These are phyloP conservation scores for Ensete ventricosum DNA, from an alignment of 176 grass and related monocot species.

Conservation along the genomic window DNA sequence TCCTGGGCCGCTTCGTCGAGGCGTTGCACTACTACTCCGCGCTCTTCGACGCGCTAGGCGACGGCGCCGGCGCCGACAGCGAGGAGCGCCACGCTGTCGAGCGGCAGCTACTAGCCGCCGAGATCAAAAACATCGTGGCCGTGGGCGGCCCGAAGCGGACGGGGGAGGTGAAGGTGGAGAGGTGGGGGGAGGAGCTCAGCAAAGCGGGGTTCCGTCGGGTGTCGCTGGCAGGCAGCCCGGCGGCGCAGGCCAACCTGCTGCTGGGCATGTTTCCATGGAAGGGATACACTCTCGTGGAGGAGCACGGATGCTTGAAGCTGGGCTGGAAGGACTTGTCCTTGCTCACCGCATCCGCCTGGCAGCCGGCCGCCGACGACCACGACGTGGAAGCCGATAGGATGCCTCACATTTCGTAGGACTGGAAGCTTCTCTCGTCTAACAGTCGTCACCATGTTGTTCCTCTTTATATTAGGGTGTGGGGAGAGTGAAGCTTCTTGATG, in stretches of 20 bases:
- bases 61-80: slow-evolving; percentile 34
- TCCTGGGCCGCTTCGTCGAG: slow-evolving; percentile 77
- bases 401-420: background rate
- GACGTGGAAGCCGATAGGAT: background rate
- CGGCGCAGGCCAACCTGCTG: slow-evolving; percentile 65
- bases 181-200: slow-evolving; percentile 74
- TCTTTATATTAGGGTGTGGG: no score
- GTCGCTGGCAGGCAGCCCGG: slow-evolving; percentile 59
- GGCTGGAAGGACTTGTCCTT: slow-evolving; percentile 93
- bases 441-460: no score
- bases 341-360: slow-evolving; percentile 84
- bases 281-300: slow-evolving; percentile 81
- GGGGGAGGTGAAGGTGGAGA: slow-evolving; percentile 62
- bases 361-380: background rate
- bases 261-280: slow-evolving; percentile 88
- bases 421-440: background rate
- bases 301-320: slow-evolving; percentile 57
- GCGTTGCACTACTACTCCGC: slow-evolving; percentile 95
- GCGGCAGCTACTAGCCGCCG: slow-evolving; percentile 64
- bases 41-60: slow-evolving; percentile 77
- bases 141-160: slow-evolving; percentile 69
- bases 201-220: slow-evolving; percentile 52
- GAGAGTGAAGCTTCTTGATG: no score
- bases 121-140: slow-evolving; percentile 91
- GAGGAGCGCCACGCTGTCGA: slow-evolving; percentile 60